Evolutionary conservation across 2,329 filamentous ascomycete species (phyloP).

Genomic region (Teratosphaeria destructans): DNA sequence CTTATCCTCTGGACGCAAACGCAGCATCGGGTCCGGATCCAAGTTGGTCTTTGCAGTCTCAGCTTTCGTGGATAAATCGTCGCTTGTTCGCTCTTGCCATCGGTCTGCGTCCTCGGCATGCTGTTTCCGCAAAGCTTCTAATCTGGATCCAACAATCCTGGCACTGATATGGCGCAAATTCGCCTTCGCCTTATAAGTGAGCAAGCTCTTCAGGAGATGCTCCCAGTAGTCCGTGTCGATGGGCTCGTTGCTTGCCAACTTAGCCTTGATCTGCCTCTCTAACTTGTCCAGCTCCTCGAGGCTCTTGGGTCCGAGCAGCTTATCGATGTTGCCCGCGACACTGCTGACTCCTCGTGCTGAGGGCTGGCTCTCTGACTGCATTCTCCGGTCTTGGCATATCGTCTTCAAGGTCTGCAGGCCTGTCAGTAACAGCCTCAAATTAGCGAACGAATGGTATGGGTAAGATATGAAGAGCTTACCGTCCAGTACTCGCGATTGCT

Average conservation of each 20-base stretch:
- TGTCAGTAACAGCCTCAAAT: conserved; percentile 11
- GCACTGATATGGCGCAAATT: conserved; percentile 70
- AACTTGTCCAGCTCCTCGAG: conserved; percentile 77
- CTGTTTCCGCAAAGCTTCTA: conserved; percentile 54
- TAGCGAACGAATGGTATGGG: background rate
- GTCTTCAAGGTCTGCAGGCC: conserved; percentile 59
- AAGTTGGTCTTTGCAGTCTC: conserved; percentile 24
- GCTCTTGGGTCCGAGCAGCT: conserved; percentile 72
- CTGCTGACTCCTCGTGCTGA: conserved; percentile 68
- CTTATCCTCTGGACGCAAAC: conserved; percentile 55
- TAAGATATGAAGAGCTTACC: conserved; percentile 29
- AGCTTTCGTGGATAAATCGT: conserved; percentile 15
- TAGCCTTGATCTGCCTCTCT: conserved; percentile 76
- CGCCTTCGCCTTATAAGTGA: conserved; percentile 86
- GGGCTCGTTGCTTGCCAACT: conserved; percentile 77
- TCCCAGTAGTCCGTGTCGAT: conserved; percentile 99
- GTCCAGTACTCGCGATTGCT: conserved; percentile 83
- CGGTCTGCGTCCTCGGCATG: conserved; percentile 57
- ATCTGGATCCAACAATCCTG: conserved; percentile 59
- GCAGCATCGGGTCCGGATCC: conserved; percentile 57
- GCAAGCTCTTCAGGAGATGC: conserved; percentile 71
- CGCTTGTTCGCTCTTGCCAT: conserved; percentile 40
- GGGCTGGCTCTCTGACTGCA: conserved; percentile 48
- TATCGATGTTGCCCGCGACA: conserved; percentile 80
- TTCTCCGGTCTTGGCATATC: conserved; percentile 69